Evolutionary conservation across 2,329 filamentous ascomycete species (phyloP), one percentile per base, ranked within the genome.

Genomic region (Exophiala sp.): DNA sequence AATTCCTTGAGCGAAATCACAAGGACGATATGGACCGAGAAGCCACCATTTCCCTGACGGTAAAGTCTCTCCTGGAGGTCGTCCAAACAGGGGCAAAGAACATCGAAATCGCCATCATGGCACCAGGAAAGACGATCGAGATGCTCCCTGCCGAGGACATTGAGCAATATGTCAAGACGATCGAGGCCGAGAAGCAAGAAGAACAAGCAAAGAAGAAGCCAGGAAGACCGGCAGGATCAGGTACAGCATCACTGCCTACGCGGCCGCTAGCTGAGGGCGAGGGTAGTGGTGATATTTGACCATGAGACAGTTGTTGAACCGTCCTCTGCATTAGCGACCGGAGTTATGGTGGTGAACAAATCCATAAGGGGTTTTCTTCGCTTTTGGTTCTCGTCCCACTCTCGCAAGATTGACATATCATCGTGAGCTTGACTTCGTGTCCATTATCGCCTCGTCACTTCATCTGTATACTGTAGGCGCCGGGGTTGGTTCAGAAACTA

Each of bases 31-130:
- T 98, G 90, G 87, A 96, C 68, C 83, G 90, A 58, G 89, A 96
- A 73, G 85, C 88, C 63, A 97, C 94, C 35, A 94, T 98, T 69
- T 89, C 94, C 67, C 78, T 98, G 62, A 93, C 93, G 6, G 94
- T 98, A 77, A 98, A 98, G 78, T 98, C 93, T 32, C 80, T 98
- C 58, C 76, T 98, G 54, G 93, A 98, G 71, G 93, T 98, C 46
- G 93, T 98, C 56, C 93, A 98, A 73, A 98, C 93, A 2, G 93
- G 93, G 57, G 93, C 93, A 46, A 98, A 98, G 82, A 98, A 98
- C 73, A 98, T 98, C 65, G 93, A 98, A 75, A 97, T 98, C 65
- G 93, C 94, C 51, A 84, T 98, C 66, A 96, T 97, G 89, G 87
- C 88, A 6, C 90, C 93, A 5, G 90, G 88, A 45, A 89, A 95